Conservation (phyloP, 2,329 filamentous ascomycete genomes). For the Helicocarpus griseus region DNA sequence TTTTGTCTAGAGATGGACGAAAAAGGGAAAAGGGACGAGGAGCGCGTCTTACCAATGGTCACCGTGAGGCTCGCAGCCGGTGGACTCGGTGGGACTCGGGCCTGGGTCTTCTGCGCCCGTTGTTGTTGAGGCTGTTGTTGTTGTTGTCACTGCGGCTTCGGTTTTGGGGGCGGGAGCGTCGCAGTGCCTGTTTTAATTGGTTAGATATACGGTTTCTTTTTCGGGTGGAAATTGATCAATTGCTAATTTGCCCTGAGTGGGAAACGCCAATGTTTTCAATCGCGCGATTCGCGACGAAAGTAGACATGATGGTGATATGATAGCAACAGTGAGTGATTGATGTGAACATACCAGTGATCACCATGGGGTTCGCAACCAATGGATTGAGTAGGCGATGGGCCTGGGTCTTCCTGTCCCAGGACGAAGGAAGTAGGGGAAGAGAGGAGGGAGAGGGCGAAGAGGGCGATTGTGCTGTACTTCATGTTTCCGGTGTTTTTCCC, state of each 20-base stretch:
- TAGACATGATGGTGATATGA: not conserved
- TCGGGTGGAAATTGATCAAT: too few species aligned
- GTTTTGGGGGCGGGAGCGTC: constrained; percentile 15
- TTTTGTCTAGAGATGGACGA: not conserved
- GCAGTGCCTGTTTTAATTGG: constrained; percentile 17
- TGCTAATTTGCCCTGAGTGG: too few species aligned
- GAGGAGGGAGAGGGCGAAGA: constrained; percentile 4
- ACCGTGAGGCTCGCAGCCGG: constrained; percentile 21
- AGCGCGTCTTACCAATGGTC: constrained; percentile 21
- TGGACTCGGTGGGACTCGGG: constrained; percentile 8
- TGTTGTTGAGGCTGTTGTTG: constrained; percentile 2
- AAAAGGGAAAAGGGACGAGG: not conserved
- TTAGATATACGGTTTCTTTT: not conserved
- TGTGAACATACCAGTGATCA: constrained; percentile 9
- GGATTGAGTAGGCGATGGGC: constrained; percentile 22
- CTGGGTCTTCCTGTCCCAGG: constrained; percentile 16
- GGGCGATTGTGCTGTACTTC: constrained; percentile 6
- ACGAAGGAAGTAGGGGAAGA: constrained; percentile 9
- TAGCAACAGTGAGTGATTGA: too few species aligned
- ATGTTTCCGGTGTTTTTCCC: constrained; percentile 6
- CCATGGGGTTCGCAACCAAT: constrained; percentile 9
- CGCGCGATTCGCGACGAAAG: not conserved
- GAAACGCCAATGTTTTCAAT: not conserved
- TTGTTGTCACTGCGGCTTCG: constrained; percentile 1
- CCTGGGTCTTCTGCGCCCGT: constrained; percentile 3